These are phyloP conservation scores for Fusarium algeriense DNA, from an alignment of 2,329 filamentous ascomycete genomes.

Conservation along the genomic window DNA sequence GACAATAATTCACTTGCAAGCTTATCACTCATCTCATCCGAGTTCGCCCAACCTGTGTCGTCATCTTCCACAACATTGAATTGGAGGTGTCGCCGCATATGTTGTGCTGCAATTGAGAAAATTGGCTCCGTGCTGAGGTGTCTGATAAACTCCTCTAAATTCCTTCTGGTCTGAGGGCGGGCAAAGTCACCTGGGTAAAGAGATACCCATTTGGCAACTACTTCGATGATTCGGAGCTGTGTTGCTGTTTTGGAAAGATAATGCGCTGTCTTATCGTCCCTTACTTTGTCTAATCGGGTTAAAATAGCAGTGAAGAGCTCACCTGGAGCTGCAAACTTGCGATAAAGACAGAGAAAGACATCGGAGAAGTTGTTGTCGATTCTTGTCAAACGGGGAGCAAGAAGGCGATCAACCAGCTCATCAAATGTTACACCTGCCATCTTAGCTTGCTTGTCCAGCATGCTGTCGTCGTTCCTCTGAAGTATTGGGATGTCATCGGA, in stretches of 20 bases:
- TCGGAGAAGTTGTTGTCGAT: conserved; percentile 90
- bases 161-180: conserved; percentile 76
- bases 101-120: conserved; percentile 85
- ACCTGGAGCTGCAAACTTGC: conserved; percentile 88
- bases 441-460: conserved; percentile 64
- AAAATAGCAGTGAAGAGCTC: conserved; percentile 84
- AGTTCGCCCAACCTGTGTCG: conserved; percentile 91
- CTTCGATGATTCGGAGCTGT: conserved; percentile 85
- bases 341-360: conserved; percentile 92
- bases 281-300: conserved; percentile 77
- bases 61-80: conserved; percentile 83
- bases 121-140: conserved; percentile 82
- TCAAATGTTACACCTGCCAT: conserved; percentile 69
- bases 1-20: conserved; percentile 52
- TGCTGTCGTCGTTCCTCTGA: conserved; percentile 74
- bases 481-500: conserved; percentile 76
- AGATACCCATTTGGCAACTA: conserved; percentile 89
- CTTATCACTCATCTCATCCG: conserved; percentile 68
- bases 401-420: conserved; percentile 86
- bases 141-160: conserved; percentile 79
- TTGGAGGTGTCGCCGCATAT: conserved; percentile 85
- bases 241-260: conserved; percentile 82
- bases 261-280: conserved; percentile 73
- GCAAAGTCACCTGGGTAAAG: conserved; percentile 95
- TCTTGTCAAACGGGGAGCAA: conserved; percentile 84